Conservation (phyloP, 106 monocot genomes). For the Dendrobium chrysotoxum region DNA sequence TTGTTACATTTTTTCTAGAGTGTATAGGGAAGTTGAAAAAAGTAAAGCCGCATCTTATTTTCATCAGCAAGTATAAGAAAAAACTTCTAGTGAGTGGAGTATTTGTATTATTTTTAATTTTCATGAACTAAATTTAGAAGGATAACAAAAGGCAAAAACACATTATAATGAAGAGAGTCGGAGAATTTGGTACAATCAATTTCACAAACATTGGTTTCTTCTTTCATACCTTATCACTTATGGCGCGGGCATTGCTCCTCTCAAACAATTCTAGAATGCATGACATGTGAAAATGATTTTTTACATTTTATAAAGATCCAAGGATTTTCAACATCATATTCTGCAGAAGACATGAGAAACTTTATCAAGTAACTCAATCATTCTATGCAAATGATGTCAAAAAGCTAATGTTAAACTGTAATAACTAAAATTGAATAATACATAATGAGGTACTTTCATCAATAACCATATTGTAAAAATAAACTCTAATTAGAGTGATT, state of each 20-base stretch:
- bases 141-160: background rate
- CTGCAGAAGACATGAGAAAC: slow-evolving; percentile 14
- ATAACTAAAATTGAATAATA: background rate
- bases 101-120: no score
- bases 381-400: background rate
- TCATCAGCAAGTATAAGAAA: no score
- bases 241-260: slow-evolving; percentile 45
- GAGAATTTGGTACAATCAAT: background rate
- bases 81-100: no score
- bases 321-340: slow-evolving; percentile 40
- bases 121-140: background rate
- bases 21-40: no score
- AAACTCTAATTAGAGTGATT: background rate
- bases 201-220: background rate
- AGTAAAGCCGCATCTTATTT: no score
- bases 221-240: slow-evolving; percentile 42
- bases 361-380: background rate
- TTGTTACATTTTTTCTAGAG: no score
- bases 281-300: slow-evolving; percentile 50
- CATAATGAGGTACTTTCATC: background rate
- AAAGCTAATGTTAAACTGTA: background rate
- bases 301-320: slow-evolving; percentile 34
- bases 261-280: slow-evolving; percentile 60
- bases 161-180: background rate
- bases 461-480: no score